Evolutionary conservation across 768 basidiomycete species (phyloP).

Genomic region (Mycena epipterygia): DNA sequence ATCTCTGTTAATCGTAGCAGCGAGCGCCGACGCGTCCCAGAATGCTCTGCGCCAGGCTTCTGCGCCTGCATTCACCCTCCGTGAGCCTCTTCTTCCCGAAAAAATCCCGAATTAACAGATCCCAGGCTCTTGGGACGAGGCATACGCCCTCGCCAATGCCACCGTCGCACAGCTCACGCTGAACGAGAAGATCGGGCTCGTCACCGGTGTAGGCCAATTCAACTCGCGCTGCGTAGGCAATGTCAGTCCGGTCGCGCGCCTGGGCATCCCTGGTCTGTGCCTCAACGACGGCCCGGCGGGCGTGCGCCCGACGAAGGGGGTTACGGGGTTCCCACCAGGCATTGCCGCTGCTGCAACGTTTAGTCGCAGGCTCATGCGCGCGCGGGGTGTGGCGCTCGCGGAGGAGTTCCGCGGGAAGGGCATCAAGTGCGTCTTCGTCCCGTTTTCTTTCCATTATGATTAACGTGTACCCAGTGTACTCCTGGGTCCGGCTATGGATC

Average conservation of each 20-base stretch:
- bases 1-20: not conserved
- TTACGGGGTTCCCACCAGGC: conserved; percentile 70
- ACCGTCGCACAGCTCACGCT: conserved; percentile 56
- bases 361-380: conserved; percentile 73
- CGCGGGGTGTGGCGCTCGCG: conserved; percentile 73
- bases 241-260: conserved; percentile 55
- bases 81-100: not conserved
- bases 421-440: conserved; percentile 52
- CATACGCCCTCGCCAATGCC: conserved; percentile 53
- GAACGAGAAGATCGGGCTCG: conserved; percentile 61
- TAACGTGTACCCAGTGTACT: conserved; percentile 49
- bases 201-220: conserved; percentile 61
- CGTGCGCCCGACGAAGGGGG: conserved; percentile 55
- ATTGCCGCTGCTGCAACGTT: conserved; percentile 67
- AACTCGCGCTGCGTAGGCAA: conserved; percentile 62
- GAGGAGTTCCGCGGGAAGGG: conserved; percentile 81
- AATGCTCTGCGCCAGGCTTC: not conserved
- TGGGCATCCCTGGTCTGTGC: conserved; percentile 61
- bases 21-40: not conserved
- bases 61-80: conserved; percentile 5
- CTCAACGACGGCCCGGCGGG: conserved; percentile 66
- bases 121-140: conserved; percentile 62
- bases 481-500: conserved; percentile 68
- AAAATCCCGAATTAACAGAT: not conserved
- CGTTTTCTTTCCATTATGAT: not conserved